Evolutionary conservation across 805 yeast species (phyloP), one percentile per base, ranked within the genome.

Genomic region (Wickerhamomyces ciferrii): DNA sequence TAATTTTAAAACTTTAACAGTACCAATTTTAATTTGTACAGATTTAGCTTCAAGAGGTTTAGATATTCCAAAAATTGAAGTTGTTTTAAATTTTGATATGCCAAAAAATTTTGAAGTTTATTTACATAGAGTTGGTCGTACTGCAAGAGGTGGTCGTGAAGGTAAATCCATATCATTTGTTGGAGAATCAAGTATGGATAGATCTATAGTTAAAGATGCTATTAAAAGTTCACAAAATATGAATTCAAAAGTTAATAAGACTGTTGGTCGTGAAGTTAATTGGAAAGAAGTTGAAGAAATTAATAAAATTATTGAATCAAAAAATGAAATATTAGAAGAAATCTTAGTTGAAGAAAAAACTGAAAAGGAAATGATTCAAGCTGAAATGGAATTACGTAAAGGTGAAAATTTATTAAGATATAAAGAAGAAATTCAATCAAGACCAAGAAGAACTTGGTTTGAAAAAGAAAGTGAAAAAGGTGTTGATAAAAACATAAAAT

Each of bases 11-110:
- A 81, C 79, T 52, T 73, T 89, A 53, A 78, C 79, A 4, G 96
- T 91, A 29, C 96, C 98, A 2, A 81, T 92, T 10, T 73, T 94
- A 48, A 75, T 94, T 37, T 94, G 98, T 83, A 94, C 99, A 1
- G 99, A 94, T 76, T 78, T 94, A 65, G 99, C 99, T 2, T 92
- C 99, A 25, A 87, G 99, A 80, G 99, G 99, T 76, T 77, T 94
- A 63, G 99, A 94, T 85, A 94, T 94, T 61, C 98, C 98, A 51
- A 92, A 92, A 68, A 91, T 94, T 63, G 98, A 91, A 65, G 82
- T 85, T 49, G 99, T 94, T 41, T 78, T 94, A 60, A 94, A 94
- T 68, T 94, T 76, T 66, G 99, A 94, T 62, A 88, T 94, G 95
- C 99, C 99, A 43, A 87, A 88, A 65, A 75, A 87, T 27, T 84